Percentiles rank a stretch among this genome's conserved stretches.
phyloP scores from a whole-genome alignment of 306 rosid genomes.

The Inga laurina region DNA sequence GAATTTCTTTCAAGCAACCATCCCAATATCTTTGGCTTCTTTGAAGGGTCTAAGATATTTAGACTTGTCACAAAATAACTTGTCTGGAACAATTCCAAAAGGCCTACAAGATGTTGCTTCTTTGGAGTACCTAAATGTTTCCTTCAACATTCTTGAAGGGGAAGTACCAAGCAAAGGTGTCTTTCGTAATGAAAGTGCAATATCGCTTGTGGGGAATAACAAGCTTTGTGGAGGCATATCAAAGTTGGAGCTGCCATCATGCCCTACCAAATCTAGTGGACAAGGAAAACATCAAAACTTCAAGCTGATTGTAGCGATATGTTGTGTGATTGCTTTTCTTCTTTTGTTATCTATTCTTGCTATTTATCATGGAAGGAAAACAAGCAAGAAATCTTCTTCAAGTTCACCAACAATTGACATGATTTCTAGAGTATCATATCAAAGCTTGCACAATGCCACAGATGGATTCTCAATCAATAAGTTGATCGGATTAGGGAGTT shows the following conservation, averaged over 20 bases:
- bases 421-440: no score
- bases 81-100: background rate
- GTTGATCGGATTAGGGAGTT: no score
- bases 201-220: background rate
- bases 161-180: background rate
- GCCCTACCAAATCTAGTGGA: background rate
- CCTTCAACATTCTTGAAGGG: background rate
- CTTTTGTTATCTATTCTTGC: background rate
- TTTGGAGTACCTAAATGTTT: background rate
- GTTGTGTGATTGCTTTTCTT: background rate
- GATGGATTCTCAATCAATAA: no score
- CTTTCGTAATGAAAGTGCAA: no score
- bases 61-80: background rate
- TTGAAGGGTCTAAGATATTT: background rate
- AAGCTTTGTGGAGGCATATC: constrained; percentile 17
- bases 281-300: background rate
- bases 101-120: background rate
- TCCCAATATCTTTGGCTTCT: background rate
- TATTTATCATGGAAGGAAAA: background rate
- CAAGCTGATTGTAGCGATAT: background rate
- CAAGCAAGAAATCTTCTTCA: background rate
- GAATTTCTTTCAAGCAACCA: background rate
- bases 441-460: no score
- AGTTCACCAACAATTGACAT: background rate
- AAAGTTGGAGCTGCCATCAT: background rate